Percentiles rank a stretch among this genome's conserved stretches.
Evolutionary conservation across 441 rosid species (phyloP).

Genomic region (Eruca vesicaria): DNA sequence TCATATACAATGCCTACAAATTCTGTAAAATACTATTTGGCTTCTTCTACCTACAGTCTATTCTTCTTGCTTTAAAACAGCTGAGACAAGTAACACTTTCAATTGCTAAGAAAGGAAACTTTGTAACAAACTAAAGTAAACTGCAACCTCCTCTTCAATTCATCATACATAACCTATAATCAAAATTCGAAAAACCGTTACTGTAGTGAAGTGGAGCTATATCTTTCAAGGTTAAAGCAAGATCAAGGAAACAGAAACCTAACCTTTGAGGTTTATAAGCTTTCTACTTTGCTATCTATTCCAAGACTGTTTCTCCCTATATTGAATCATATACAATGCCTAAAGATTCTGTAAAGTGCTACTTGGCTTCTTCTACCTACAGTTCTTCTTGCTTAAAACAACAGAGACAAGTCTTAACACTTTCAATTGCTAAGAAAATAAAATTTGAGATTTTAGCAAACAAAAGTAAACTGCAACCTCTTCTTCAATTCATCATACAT

Average conservation of each 20-base stretch:
- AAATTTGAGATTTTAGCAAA: too few relatives aligned
- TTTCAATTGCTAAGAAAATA: too few relatives aligned
- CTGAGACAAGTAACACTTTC: not conserved
- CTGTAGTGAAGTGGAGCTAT: not conserved
- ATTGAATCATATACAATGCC: constrained; percentile 13
- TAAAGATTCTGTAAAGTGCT: constrained; percentile 24
- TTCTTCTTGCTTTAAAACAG: constrained; percentile 14
- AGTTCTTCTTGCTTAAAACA: constrained; percentile 15
- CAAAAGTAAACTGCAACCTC: too few relatives aligned
- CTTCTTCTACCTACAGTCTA: constrained; percentile 33
- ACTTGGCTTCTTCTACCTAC: constrained; percentile 33
- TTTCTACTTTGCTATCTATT: not conserved
- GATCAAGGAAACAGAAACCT: not conserved
- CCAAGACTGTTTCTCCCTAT: constrained; percentile 22
- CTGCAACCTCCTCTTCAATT: not conserved
- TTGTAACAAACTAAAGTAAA: not conserved
- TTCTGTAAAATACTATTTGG: constrained; percentile 28
- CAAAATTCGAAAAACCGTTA: not conserved
- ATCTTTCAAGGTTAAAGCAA: not conserved
- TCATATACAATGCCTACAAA: constrained; percentile 20
- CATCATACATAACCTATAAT: not conserved
- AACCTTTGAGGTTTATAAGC: not conserved
- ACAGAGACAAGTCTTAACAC: too few relatives aligned
- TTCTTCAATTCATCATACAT: too few relatives aligned
- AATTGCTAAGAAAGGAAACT: not conserved